phyloP scores from a whole-genome alignment of 2,329 filamentous ascomycete species.

The Neopestalotiopsis sp. region DNA sequence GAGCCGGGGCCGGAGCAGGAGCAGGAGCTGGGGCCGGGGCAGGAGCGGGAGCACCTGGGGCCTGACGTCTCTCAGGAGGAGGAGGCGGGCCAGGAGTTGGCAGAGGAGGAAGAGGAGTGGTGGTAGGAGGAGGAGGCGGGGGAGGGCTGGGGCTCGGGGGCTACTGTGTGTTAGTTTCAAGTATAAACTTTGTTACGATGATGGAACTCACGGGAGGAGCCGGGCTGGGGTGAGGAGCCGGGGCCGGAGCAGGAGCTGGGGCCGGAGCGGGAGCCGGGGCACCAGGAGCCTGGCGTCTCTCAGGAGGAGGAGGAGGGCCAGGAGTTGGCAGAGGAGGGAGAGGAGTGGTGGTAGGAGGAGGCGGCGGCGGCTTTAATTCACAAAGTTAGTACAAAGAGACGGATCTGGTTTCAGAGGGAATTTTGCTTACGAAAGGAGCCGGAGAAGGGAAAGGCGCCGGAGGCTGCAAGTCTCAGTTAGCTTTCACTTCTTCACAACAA shows the following conservation, averaged over 20 bases:
- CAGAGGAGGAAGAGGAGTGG: background rate
- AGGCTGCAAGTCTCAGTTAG: background rate
- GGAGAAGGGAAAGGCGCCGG: background rate
- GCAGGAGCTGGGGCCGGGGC: background rate
- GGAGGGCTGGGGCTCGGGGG: background rate
- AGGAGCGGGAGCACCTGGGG: background rate
- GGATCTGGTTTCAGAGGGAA: background rate
- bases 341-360: background rate
- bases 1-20: background rate
- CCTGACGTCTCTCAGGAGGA: background rate
- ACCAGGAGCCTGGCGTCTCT: conserved; percentile 2
- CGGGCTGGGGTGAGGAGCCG: background rate
- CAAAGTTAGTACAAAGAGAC: background rate
- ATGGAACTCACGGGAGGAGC: background rate
- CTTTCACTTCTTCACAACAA: background rate
- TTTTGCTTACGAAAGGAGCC: background rate
- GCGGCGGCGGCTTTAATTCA: background rate
- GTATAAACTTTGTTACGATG: too few relatives aligned
- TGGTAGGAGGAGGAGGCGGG: background rate
- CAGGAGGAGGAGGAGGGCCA: conserved; percentile 8
- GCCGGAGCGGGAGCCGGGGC: background rate
- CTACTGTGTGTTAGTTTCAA: background rate
- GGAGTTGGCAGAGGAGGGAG: conserved; percentile 3
- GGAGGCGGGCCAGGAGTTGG: conserved; percentile 4
- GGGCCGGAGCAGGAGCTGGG: background rate